Conservation (phyloP, 768 basidiomycete species). For the Macrolepiota albuminosa region DNA sequence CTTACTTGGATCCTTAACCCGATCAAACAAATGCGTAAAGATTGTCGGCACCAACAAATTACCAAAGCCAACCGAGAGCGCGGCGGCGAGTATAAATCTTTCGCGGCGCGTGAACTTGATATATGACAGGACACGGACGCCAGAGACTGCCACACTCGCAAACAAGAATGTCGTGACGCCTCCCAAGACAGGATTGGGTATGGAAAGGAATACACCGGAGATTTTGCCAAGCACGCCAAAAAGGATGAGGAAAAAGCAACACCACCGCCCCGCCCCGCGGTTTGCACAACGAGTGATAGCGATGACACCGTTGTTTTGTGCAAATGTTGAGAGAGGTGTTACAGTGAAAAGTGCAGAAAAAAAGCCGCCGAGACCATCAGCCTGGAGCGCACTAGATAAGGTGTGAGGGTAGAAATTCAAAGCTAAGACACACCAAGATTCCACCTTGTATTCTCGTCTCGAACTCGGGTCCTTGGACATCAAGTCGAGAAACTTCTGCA, state of each 20-base stretch:
- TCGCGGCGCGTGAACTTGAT: slow-evolving; percentile 57
- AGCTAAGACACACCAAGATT: slow-evolving; percentile 45
- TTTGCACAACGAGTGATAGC: slow-evolving; percentile 84
- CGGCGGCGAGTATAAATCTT: slow-evolving; percentile 65
- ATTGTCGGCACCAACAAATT: slow-evolving; percentile 62
- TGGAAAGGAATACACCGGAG: slow-evolving; percentile 79
- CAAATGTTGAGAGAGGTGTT: slow-evolving; percentile 71
- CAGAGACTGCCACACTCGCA: slow-evolving; percentile 66
- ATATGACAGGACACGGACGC: slow-evolving; percentile 63
- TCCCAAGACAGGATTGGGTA: slow-evolving; percentile 78
- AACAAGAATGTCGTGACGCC: slow-evolving; percentile 89
- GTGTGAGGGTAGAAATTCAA: slow-evolving; percentile 32
- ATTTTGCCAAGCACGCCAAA: slow-evolving; percentile 81
- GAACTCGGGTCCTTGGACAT: slow-evolving; percentile 70
- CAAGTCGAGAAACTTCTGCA: slow-evolving; percentile 74
- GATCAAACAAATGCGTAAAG: slow-evolving; percentile 67
- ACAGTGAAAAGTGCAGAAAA: slow-evolving; percentile 78
- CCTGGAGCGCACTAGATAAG: slow-evolving; percentile 38
- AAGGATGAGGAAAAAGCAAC: slow-evolving; percentile 73
- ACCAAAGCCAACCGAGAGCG: slow-evolving; percentile 65
- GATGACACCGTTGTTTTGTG: slow-evolving; percentile 76
- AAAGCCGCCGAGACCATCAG: slow-evolving; percentile 80
- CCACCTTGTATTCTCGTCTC: slow-evolving; percentile 84
- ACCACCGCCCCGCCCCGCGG: slow-evolving; percentile 73
- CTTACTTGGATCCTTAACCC: slow-evolving; percentile 44